These are phyloP conservation scores for Xanthoconium stramineum DNA, from an alignment of 768 basidiomycete species.

Conservation along the genomic window DNA sequence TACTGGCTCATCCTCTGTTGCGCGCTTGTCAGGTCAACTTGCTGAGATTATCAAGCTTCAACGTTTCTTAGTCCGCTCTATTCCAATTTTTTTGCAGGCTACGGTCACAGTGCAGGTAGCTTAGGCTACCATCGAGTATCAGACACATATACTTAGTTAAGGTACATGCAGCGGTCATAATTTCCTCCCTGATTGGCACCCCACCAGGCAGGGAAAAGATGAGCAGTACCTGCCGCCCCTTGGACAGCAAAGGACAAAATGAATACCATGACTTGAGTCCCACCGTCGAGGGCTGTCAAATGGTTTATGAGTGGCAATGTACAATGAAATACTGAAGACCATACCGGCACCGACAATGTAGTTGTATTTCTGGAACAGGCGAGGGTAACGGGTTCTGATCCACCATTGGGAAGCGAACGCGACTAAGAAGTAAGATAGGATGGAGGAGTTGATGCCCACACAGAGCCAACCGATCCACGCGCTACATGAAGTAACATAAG, in stretches of 20 bases:
- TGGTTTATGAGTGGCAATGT: neutral
- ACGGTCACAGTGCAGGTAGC: neutral
- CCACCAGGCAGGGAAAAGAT: conserved; percentile 59
- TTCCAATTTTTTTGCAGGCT: too few relatives aligned
- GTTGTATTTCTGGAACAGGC: conserved; percentile 38
- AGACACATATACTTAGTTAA: conserved; percentile 2
- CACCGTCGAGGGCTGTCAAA: conserved; percentile 34
- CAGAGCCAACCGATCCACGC: conserved; percentile 16
- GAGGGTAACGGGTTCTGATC: conserved; percentile 34
- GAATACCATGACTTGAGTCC: conserved; percentile 52
- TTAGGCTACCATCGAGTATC: neutral
- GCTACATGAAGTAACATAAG: conserved; percentile 13
- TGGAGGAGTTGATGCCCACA: conserved; percentile 29
- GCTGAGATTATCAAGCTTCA: too few relatives aligned
- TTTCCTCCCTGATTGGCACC: conserved; percentile 52
- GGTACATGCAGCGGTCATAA: conserved; percentile 27
- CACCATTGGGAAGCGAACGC: conserved; percentile 38
- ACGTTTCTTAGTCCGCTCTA: too few relatives aligned
- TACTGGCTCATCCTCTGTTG: neutral
- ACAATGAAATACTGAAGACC: neutral
- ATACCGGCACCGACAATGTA: conserved; percentile 42
- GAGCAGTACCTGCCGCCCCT: conserved; percentile 46
- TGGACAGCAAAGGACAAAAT: conserved; percentile 49
- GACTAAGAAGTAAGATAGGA: conserved; percentile 15
- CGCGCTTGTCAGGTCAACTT: too few relatives aligned